Percentiles rank a stretch among this genome's conserved stretches.
Evolutionary conservation across 352 stramenopile genomes (phyloP).

Genomic region (Globisporangium perplexum): DNA sequence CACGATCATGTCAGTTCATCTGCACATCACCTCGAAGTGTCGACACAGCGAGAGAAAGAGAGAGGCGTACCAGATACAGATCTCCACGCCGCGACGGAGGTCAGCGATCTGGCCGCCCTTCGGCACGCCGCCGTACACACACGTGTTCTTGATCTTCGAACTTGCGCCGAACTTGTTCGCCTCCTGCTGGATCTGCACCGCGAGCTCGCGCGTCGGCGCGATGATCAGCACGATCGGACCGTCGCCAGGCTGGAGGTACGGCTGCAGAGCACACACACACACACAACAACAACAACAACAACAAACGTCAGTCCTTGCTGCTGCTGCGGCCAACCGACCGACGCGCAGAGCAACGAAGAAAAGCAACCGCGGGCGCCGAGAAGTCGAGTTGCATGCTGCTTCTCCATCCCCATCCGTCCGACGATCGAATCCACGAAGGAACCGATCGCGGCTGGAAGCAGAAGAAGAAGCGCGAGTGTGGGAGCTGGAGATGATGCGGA

Average conservation of each 20-base stretch:
- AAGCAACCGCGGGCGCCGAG: conserved; percentile 33
- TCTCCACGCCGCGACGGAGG: conserved; percentile 74
- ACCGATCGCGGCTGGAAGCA: conserved; percentile 8
- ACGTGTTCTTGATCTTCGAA: conserved; percentile 99
- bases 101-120: conserved; percentile 91
- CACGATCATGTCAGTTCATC: not conserved
- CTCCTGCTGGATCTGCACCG: conserved; percentile 98
- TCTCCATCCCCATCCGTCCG: conserved; percentile 4
- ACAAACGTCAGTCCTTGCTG: conserved; percentile 21
- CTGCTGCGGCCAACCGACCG: conserved; percentile 10
- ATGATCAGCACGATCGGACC: conserved; percentile 98
- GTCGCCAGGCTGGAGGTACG: conserved; percentile 94
- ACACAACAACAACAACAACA: conserved; percentile 16
- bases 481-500: conserved; percentile 8
- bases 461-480: conserved; percentile 8
- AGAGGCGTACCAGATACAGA: conserved; percentile 69
- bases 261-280: conserved; percentile 45
- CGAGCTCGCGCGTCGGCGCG: conserved; percentile 97
- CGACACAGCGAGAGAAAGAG: too few species aligned
- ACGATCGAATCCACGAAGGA: conserved; percentile 4
- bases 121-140: conserved; percentile 97
- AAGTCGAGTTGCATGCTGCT: conserved; percentile 42
- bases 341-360: conserved; percentile 14
- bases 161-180: conserved; percentile 98
- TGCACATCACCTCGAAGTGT: too few species aligned